These are phyloP conservation scores for Curvularia sp. DNA, from an alignment of 2,329 filamentous ascomycete genomes.

Conservation along the genomic window DNA sequence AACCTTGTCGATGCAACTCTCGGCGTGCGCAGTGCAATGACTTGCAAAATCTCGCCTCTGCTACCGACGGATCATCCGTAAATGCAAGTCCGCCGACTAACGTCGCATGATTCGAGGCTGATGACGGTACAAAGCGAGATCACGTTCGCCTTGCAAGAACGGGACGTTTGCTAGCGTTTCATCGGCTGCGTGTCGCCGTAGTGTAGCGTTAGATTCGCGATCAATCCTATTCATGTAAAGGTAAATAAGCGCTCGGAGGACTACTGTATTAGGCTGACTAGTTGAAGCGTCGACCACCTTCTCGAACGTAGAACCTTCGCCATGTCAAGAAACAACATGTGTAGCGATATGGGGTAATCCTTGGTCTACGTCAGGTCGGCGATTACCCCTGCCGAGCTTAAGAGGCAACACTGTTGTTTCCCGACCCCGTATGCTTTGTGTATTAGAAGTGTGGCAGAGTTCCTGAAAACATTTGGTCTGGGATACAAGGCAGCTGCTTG, in stretches of 20 bases:
- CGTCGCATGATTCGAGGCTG: neutral
- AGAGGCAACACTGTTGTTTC: neutral
- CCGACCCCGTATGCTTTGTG: conserved; percentile 11
- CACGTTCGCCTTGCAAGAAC: conserved; percentile 1
- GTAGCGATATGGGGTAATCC: neutral
- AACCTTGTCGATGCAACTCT: conserved; percentile 4
- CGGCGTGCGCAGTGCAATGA: neutral
- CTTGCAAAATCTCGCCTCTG: neutral
- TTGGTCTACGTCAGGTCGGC: neutral
- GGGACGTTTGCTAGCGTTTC: conserved; percentile 10
- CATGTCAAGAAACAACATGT: neutral
- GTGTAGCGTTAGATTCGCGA: conserved; percentile 5
- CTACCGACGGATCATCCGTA: conserved; percentile 7
- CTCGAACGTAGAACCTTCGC: neutral
- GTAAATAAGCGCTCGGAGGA: conserved; percentile 4
- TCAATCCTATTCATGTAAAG: conserved; percentile 1
- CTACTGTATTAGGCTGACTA: neutral
- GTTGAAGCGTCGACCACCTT: neutral
- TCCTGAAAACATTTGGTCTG: conserved; percentile 9
- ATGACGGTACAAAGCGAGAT: conserved; percentile 3
- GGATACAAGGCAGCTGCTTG: neutral
- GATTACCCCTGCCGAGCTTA: neutral
- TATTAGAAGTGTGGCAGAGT: conserved; percentile 7
- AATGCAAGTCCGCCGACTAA: conserved; percentile 10
- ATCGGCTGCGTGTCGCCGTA: conserved; percentile 8